Evolutionary conservation across 192 early-diverging fungal species (phyloP), one percentile per base, ranked within the genome.

Genomic region (Diversispora eburnea): DNA sequence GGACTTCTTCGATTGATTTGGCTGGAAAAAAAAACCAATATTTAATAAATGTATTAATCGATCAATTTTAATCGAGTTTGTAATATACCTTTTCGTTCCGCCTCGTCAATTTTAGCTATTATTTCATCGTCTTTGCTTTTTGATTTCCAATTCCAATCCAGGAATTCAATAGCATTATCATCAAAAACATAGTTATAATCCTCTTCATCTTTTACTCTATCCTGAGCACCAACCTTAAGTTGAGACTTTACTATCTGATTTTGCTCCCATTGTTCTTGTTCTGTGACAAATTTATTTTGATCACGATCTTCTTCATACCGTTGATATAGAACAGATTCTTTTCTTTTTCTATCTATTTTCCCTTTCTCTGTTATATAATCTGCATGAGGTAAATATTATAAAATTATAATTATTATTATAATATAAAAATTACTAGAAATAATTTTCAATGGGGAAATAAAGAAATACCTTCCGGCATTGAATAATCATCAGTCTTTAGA

Each of bases 361-460:
- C 97, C 97, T 79, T 97, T 97, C 75, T 98, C 96, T 0, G 95
- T 97, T 66, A 99, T 96, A 75, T 98, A 99, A 78, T 98, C 96
- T 81, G 57, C 2, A 0, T 10, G 19, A 45, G 4, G 66, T 25
- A 17, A 52, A 59, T 87, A 41, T 52, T 43, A 46, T 48, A 15
- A 39, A 60, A 84, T 13, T 82, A 79, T 81, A 80, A 81, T 64
- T 79, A 60, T 46, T 15, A 39, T 17, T 13, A 5, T 4, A 56
- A 43, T n/a, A 20, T 47, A 61, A 33, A 61, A n/a, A 57, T 42
- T 8, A 54, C 63, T 60, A 73, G 13, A 73, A 71, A 10, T 47
- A 45, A 70, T n/a, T 57, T 75, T 41, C 58, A 22, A 76, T 17
- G 51, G n/a, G 42, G 64, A n/a, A 65, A 41, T 45, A n/a, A 41